These are phyloP conservation scores for Diaporthe capsici DNA, from an alignment of 2,329 filamentous ascomycete species.

Conservation along the genomic window DNA sequence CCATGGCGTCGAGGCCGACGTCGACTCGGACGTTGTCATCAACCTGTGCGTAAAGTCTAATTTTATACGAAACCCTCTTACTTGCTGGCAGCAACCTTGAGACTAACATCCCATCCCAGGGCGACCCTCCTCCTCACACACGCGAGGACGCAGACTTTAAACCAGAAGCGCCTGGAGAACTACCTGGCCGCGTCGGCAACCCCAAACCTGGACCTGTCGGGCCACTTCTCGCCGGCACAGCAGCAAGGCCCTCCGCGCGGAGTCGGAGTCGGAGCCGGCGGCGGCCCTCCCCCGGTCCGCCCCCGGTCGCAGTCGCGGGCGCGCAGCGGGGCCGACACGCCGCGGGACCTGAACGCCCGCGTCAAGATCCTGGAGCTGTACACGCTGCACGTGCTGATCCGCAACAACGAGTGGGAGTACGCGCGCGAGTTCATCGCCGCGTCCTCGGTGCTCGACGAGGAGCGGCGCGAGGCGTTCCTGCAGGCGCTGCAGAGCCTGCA, in stretches of 20 bases:
- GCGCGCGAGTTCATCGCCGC: slow-evolving; percentile 90
- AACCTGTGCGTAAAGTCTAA: slow-evolving; percentile 73
- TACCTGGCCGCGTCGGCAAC: slow-evolving; percentile 85
- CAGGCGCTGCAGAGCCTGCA: slow-evolving; percentile 87
- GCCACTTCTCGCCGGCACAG: slow-evolving; percentile 68
- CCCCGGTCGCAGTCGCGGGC: slow-evolving; percentile 63
- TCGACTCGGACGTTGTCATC: slow-evolving; percentile 94
- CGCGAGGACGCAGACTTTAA: slow-evolving; percentile 84
- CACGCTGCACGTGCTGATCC: slow-evolving; percentile 91
- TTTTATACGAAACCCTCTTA: slow-evolving; percentile 11
- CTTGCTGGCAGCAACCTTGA: slow-evolving; percentile 31
- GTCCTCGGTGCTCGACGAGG: slow-evolving; percentile 90
- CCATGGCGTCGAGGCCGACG: slow-evolving; percentile 87
- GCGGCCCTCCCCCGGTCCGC: slow-evolving; percentile 50
- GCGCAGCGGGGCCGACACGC: slow-evolving; percentile 80
- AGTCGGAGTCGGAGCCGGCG: neutral
- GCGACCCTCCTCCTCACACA: slow-evolving; percentile 93
- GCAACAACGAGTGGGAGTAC: slow-evolving; percentile 97
- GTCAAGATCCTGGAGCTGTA: slow-evolving; percentile 97
- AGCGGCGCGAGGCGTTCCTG: slow-evolving; percentile 89
- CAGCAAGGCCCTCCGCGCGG: slow-evolving; percentile 49
- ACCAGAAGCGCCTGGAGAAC: slow-evolving; percentile 89
- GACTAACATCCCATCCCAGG: slow-evolving; percentile 61
- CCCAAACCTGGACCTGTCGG: slow-evolving; percentile 79
- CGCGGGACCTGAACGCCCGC: slow-evolving; percentile 84